A percentile compares a stretch with the other conserved stretches of the same genome.
phyloP scores from a whole-genome alignment of 2,329 filamentous ascomycete genomes.

The Paraconiothyrium sp. region DNA sequence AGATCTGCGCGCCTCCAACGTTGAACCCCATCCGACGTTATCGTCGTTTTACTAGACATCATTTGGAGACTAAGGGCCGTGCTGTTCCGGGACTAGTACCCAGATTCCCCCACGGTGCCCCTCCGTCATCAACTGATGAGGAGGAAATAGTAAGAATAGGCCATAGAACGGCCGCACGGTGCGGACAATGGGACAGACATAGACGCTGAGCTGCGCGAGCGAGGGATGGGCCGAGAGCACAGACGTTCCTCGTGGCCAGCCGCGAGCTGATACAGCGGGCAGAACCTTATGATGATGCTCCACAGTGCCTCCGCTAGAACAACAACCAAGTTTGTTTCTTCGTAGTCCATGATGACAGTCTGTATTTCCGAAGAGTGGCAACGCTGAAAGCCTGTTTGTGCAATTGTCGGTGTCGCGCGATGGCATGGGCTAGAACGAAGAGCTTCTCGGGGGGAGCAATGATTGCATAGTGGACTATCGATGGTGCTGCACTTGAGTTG shows the following conservation, averaged over 20 bases:
- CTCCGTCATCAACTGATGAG: not conserved
- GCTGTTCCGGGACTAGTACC: not conserved
- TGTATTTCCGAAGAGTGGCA: not conserved
- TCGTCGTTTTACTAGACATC: not conserved
- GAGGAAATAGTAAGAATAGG: not conserved
- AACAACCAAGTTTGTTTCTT: not conserved
- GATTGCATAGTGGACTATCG: not conserved
- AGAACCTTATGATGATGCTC: conserved; percentile 7
- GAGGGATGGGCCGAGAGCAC: conserved; percentile 6
- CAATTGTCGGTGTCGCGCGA: not conserved
- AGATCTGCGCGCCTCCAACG: conserved; percentile 4
- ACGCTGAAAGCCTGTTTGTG: not conserved
- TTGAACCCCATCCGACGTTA: not conserved
- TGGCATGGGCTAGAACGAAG: not conserved
- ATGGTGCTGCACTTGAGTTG: not conserved
- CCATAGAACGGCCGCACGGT: not conserved
- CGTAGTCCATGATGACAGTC: too few species aligned
- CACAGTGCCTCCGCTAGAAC: not conserved
- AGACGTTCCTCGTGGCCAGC: conserved; percentile 1
- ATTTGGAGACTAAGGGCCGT: not conserved
- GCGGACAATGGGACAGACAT: not conserved
- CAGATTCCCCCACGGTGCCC: not conserved
- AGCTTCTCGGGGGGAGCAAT: not conserved
- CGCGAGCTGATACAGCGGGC: conserved; percentile 9
- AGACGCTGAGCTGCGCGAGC: conserved; percentile 6